Percentiles rank a stretch among this genome's conserved stretches.
phyloP scores from a whole-genome alignment of 192 early-diverging fungal genomes.

The Coemansia sp. region DNA sequence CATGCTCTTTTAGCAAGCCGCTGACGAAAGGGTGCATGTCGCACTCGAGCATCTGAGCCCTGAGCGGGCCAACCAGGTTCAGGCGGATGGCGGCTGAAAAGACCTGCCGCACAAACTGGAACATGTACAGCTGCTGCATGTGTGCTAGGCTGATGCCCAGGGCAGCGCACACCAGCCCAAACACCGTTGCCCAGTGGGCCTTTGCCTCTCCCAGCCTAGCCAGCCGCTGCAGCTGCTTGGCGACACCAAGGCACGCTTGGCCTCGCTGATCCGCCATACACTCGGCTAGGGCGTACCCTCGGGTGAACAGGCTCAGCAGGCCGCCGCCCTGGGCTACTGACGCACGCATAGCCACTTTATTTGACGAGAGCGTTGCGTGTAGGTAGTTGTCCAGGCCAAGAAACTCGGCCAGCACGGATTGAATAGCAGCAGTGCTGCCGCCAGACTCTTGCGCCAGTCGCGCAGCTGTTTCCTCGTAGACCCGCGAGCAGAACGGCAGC shows the following conservation, averaged over 20 bases:
- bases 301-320: slow-evolving; percentile 48
- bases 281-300: slow-evolving; percentile 37
- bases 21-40: slow-evolving; percentile 57
- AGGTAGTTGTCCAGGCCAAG: slow-evolving; percentile 26
- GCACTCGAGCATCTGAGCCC: slow-evolving; percentile 74
- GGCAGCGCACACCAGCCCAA: slow-evolving; percentile 66
- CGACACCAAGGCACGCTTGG: slow-evolving; percentile 16
- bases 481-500: slow-evolving; percentile 63
- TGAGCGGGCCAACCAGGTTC: slow-evolving; percentile 86
- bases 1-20: slow-evolving; percentile 55
- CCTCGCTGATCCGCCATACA: slow-evolving; percentile 34
- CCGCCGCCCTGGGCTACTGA: slow-evolving; percentile 51
- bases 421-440: neutral
- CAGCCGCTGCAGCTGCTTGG: slow-evolving; percentile 51
- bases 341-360: slow-evolving; percentile 46
- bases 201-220: slow-evolving; percentile 45
- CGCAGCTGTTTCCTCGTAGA: slow-evolving; percentile 13
- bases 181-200: slow-evolving; percentile 80
- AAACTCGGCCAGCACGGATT: slow-evolving; percentile 10
- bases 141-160: slow-evolving; percentile 53
- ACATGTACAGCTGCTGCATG: slow-evolving; percentile 73
- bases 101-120: slow-evolving; percentile 81
- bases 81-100: slow-evolving; percentile 85
- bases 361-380: slow-evolving; percentile 42
- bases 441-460: slow-evolving; percentile 14